phyloP scores from a whole-genome alignment of 1,284 basidiomycete species.

The Coniferiporia weirii region DNA sequence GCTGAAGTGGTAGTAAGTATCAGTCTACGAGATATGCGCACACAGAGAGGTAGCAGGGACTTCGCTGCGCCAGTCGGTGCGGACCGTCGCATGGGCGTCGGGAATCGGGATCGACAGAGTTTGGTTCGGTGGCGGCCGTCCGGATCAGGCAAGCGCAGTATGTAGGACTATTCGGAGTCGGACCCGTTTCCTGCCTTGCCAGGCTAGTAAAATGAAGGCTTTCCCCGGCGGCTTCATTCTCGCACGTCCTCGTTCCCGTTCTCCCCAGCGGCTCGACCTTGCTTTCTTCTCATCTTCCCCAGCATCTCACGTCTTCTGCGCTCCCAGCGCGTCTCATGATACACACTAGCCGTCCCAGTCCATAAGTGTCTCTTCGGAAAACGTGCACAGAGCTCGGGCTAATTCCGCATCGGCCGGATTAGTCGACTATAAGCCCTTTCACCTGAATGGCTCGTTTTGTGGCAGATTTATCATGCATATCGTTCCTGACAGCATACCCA shows the following conservation, averaged over 20 bases:
- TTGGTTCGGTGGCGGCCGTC: background rate
- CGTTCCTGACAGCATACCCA: conserved; percentile 21
- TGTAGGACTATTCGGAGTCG: no score
- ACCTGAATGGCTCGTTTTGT: conserved; percentile 1
- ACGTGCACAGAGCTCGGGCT: background rate
- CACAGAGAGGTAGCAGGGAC: background rate
- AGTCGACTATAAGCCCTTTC: background rate
- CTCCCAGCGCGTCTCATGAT: no score
- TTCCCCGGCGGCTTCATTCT: no score
- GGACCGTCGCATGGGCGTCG: background rate
- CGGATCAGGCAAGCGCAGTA: background rate
- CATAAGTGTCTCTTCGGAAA: background rate
- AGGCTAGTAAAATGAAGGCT: no score
- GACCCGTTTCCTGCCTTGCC: no score
- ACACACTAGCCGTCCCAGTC: no score
- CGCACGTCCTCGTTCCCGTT: no score
- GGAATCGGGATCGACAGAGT: background rate
- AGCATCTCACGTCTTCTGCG: no score
- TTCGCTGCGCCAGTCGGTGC: background rate
- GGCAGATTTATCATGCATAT: conserved; percentile 12
- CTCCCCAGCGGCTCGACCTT: no score
- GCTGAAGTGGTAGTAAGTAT: no score
- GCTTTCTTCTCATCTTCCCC: no score
- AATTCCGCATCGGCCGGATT: background rate
- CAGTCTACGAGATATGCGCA: no score